Evolutionary conservation across 495 filamentous ascomycete genomes (phyloP), one percentile per base, ranked within the genome.

Genomic region (Annulohypoxylon bovei): DNA sequence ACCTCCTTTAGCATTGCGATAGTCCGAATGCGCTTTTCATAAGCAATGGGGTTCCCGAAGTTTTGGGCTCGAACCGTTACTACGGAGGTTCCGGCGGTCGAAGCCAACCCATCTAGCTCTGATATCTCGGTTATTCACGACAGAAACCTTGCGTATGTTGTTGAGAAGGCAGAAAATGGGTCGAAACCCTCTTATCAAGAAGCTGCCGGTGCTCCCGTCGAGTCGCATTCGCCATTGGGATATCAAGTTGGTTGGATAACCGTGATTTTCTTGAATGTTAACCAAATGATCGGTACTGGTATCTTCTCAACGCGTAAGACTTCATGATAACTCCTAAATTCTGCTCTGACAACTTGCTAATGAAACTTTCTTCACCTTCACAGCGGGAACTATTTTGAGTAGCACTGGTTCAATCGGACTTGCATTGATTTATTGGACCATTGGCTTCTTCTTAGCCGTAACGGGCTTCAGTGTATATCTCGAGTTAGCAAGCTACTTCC

Each of bases 231-330:
- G 8, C 88, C 89, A 0, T 76, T 91, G 22, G 89, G 88, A 4
- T 89, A 89, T 71, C 75, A 82, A 3, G 88, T 90, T 8, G 84
- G 84, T 3, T 80, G 78, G 9, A 57, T 87, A 53, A 87, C 87
- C 8, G 85, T 87, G 20, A 78, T 89, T 37, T 88, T 88, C 65
- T 75, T 91, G 25, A 91, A 90, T 63, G 68, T 91, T 25, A 87
- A 84, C 65, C 84, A 86, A 73, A 91, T 90, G 88, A 84, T 91
- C 59, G 89, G 89, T 0, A 90, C 88, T 0, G 88, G 89, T 11
- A 83, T 91, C 3, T 91, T 87, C 75, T 88, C 87, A 16, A 90
- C 88, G 6, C 88, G 87, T 89, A 54, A 70, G 86, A 39, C 32
- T 35, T 46, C 28, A 1, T 22, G 1, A 46, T 18, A 7, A 49